Evolutionary conservation across 1,284 basidiomycete species (phyloP).

Genomic region (Marasmius tenuissimus): DNA sequence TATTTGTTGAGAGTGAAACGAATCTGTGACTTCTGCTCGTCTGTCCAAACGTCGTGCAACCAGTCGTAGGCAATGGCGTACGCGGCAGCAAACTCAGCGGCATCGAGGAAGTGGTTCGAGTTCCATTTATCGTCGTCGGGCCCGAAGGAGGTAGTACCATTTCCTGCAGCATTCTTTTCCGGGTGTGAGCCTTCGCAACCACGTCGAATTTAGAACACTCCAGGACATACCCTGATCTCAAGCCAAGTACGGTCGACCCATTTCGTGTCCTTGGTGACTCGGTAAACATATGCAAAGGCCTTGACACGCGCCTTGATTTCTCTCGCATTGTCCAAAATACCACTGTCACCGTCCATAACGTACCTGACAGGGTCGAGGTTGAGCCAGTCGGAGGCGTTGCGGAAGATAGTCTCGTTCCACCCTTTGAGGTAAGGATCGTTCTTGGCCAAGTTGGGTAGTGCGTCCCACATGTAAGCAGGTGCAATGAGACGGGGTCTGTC

Average conservation of each 20-base stretch:
- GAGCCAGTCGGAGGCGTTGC: conserved; percentile 80
- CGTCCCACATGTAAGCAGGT: conserved; percentile 89
- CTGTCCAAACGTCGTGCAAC: conserved; percentile 85
- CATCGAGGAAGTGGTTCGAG: conserved; percentile 89
- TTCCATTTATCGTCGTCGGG: conserved; percentile 77
- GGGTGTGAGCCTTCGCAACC: conserved; percentile 7
- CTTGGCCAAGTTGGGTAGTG: conserved; percentile 77
- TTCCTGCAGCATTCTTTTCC: conserved; percentile 47
- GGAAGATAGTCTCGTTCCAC: conserved; percentile 94
- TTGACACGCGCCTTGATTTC: conserved; percentile 91
- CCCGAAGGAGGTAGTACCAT: conserved; percentile 56
- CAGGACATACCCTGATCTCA: conserved; percentile 70
- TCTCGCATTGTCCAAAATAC: conserved; percentile 92
- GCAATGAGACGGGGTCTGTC: conserved; percentile 93
- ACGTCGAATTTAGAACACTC: not conserved
- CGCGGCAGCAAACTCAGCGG: conserved; percentile 85
- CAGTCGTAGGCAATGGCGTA: conserved; percentile 96
- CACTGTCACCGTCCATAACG: conserved; percentile 79
- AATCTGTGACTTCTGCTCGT: conserved; percentile 72
- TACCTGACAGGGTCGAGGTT: conserved; percentile 68
- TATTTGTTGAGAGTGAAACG: conserved; percentile 76
- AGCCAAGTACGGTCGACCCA: conserved; percentile 85
- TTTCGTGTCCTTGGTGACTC: conserved; percentile 86
- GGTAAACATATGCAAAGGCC: conserved; percentile 90
- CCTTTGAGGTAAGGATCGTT: conserved; percentile 83